These are phyloP conservation scores for Fonsecaea monophora DNA, from an alignment of 2,329 filamentous ascomycete species.

Conservation along the genomic window DNA sequence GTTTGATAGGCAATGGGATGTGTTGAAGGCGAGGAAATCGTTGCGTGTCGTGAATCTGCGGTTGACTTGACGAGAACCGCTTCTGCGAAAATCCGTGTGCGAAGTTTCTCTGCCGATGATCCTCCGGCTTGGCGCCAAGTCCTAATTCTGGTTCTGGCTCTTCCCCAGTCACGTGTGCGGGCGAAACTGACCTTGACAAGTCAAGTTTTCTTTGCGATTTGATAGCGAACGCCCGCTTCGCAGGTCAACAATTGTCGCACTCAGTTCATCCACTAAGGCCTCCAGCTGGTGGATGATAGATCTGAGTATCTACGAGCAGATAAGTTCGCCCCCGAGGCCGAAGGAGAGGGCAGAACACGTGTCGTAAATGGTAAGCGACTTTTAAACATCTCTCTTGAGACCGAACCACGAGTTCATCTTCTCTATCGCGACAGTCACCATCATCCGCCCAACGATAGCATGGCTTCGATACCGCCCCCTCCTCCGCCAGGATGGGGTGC, in stretches of 20 bases:
- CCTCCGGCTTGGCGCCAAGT: slow-evolving; percentile 1
- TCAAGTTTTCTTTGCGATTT: background rate
- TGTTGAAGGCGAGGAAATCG: slow-evolving; percentile 15
- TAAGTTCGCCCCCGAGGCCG: slow-evolving; percentile 20
- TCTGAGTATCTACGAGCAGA: slow-evolving; percentile 11
- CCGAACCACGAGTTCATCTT: slow-evolving; percentile 35
- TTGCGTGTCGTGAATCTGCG: slow-evolving; percentile 27
- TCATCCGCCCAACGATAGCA: slow-evolving; percentile 45
- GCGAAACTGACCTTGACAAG: background rate
- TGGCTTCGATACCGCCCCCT: slow-evolving; percentile 68
- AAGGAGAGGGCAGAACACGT: slow-evolving; percentile 22
- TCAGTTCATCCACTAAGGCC: background rate
- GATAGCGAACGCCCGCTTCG: background rate
- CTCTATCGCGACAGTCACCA: slow-evolving; percentile 31
- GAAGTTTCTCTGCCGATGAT: slow-evolving; percentile 8
- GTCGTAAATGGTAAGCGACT: slow-evolving; percentile 39
- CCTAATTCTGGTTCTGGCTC: background rate
- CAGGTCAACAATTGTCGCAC: background rate
- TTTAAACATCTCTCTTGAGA: slow-evolving; percentile 22
- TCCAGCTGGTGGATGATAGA: background rate
- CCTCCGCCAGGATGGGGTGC: slow-evolving; percentile 72
- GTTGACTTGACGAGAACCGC: slow-evolving; percentile 9
- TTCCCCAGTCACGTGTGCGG: slow-evolving; percentile 12
- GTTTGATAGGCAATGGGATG: slow-evolving; percentile 28
- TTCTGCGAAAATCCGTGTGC: slow-evolving; percentile 8